Base-by-base conservation (phyloP, 176 grass and related monocot species). In the Thinopyrum elongatum region DNA sequence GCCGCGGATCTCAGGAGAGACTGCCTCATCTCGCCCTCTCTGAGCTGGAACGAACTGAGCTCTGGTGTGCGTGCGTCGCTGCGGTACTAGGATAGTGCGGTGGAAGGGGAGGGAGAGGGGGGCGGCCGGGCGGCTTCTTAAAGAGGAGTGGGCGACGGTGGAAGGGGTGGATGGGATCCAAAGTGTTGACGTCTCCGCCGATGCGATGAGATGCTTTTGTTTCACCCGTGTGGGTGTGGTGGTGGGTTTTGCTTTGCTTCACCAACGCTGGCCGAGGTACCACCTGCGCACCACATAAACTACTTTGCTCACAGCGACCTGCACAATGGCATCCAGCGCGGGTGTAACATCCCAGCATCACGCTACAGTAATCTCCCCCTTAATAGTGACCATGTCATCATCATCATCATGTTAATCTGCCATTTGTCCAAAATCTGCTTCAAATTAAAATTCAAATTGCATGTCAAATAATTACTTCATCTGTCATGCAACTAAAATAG, bases 1-100 rank as follows among this genome's bases (percentile, higher is more conserved):
- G 89, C 35, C 29, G 85, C 78, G 81, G 85, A 81, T 67, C 78
- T 91, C 16, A 91, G 36, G 35, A 91, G 69, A 36, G 89, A 84
- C 60, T 77, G 49, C 85, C 89, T 91, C 89, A 90, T 70, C 33
- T 68, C 17, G 27, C 5, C 58, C 41, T 29, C 60, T 3, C 78
- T 22, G 6, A 1, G 33, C 82, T 85, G 5, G 4, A 34, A 10
- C 17, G 51, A 21, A 21, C 38, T 19, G 39, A 41, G 0, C 76
- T 27, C 55, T n/a, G 51, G 30, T 81, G 30, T 2, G 16, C 0
- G 65, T 1, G 16, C 2, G 64, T 10, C 21, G 34, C 5, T 11
- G 26, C 0, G 17, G 5, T 31, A 31, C 36, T 38, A 6, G 0
- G 16, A 5, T 53, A 6, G 30, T 11, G 34, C 2, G 68, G 64